Evolutionary conservation across 441 rosid species (phyloP), one percentile per base, ranked within the genome.

Genomic region (Erodium trifolium): DNA sequence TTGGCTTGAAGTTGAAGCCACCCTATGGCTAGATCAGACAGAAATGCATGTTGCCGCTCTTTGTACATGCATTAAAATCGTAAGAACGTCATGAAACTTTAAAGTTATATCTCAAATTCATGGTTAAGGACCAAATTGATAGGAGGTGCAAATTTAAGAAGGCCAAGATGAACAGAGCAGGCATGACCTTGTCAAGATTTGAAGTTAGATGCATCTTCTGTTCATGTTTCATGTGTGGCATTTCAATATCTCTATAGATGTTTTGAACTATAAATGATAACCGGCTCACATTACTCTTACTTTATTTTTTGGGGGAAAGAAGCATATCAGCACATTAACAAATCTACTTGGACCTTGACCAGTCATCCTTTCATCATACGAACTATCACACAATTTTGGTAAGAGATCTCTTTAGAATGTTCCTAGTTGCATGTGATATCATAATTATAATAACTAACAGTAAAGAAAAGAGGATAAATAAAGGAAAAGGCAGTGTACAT

Each of bases 331-430:
- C 29, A 75, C 16, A 47, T 23, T 23, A 23, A 23, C 27, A 23
- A 23, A 23, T 23, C 27, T 23, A 23, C 27, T 71, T 72, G 82
- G 77, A 74, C 71, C 71, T 68, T 72, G 72, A 78, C 76, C 66
- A 71, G 70, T 68, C 77, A 70, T 63, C 75, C 70, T 69, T 43
- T 73, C 73, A 60, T 53, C 75, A 53, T 67, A 74, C 74, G 68
- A 31, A 71, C 66, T 63, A 68, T 59, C 69, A 45, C 51, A 75
- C 67, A 66, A 75, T 75, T 66, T 57, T 65, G 51, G 69, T 23
- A 70, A 75, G 79, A 87, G 84, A 72, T 76, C 77, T 79, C 91
- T 85, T 82, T 74, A 71, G 84, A 87, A 81, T 79, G 84, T 85
- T 84, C 85, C 84, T 49, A 78, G 78, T 73, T 72, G 82, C 88